Evolutionary conservation across 78 protist species (phyloP), one percentile per base, ranked within the genome.

Genomic region (Dictyostelium brefeldianum): DNA sequence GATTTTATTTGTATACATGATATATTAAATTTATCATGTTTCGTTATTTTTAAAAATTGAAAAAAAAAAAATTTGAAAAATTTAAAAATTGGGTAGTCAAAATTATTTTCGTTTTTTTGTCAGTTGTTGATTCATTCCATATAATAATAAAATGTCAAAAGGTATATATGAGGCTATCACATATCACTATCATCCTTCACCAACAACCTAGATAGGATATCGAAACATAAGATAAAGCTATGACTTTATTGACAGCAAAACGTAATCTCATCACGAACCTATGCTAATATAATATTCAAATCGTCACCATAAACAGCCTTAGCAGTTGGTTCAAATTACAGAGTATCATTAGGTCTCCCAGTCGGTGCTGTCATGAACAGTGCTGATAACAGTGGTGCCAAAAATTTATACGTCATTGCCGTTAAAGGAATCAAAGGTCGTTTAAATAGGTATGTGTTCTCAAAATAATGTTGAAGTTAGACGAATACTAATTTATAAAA

Each of bases 321-420:
- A 81, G 95, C 96, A 18, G 51, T 90, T 14, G 96, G 96, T 41
- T 50, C 73, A 47, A 95, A 95, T 64, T 83, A 83, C 92, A 85
- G 96, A 81, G 81, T 95, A 70, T 46, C 96, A 50, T 81, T 82
- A 43, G 83, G 92, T 83, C 90, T 85, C 29, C 96, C 97, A 47
- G 99, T 98, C 31, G 98, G 96, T 31, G 98, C 99, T 20, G 97
- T 97, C 50, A 89, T 99, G 96, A 99, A 98, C 99, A 98, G 99
- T 96, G 99, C 99, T n/a, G 99, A 99, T 95, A 99, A 99, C 99
- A 96, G 99, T 50, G 99, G 99, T 29, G 99, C 99, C 94, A 99
- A 98, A 98, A 98, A 99, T 97, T 95, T 99, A 80, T 98, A 98
- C 97, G 82, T 99, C 96, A 97, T 99, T 83, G 95, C 99, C 96